Conservation (phyloP, 129 eudicot species). For the Pulicaria dysenterica region DNA sequence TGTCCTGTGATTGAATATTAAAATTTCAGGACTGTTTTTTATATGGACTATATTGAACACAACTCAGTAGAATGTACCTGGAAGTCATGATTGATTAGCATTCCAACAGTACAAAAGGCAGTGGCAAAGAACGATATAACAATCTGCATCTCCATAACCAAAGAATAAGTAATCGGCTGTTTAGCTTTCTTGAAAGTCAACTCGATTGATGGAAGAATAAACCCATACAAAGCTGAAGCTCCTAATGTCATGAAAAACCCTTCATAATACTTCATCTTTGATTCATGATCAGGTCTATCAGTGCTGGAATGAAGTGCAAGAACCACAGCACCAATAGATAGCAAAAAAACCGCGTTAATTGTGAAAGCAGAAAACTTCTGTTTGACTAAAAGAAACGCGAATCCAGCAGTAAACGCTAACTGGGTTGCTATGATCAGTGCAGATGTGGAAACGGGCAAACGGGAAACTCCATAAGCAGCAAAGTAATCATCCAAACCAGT, state of each 20-base stretch:
- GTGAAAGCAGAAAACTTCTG: constrained; percentile 42
- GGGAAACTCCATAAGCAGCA: constrained; percentile 42
- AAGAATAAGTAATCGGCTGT: constrained; percentile 39
- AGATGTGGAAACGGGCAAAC: constrained; percentile 51
- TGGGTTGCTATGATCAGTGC: constrained; percentile 51
- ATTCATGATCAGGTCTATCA: constrained; percentile 49
- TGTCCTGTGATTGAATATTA: no score
- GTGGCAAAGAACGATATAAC: constrained; percentile 56
- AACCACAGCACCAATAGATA: constrained; percentile 46
- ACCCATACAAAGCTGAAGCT: constrained; percentile 48
- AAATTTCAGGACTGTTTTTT: no score
- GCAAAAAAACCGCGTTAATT: constrained; percentile 39
- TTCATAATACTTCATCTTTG: constrained; percentile 32
- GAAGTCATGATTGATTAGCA: constrained; percentile 52
- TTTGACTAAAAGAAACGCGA: constrained; percentile 51
- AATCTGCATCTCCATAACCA: constrained; percentile 64
- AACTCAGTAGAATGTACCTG: no score
- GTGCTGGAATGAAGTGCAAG: constrained; percentile 48
- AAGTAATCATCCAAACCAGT: constrained; percentile 51
- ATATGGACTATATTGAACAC: no score
- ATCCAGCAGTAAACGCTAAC: constrained; percentile 56
- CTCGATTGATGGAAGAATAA: constrained; percentile 46
- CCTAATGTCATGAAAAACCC: constrained; percentile 55
- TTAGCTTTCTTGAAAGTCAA: constrained; percentile 48
- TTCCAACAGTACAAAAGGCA: constrained; percentile 48